A percentile compares a stretch with the other conserved stretches of the same genome.
These are phyloP conservation scores for Knoxia roxburghii DNA, from an alignment of 257 asterid species.

Conservation along the genomic window DNA sequence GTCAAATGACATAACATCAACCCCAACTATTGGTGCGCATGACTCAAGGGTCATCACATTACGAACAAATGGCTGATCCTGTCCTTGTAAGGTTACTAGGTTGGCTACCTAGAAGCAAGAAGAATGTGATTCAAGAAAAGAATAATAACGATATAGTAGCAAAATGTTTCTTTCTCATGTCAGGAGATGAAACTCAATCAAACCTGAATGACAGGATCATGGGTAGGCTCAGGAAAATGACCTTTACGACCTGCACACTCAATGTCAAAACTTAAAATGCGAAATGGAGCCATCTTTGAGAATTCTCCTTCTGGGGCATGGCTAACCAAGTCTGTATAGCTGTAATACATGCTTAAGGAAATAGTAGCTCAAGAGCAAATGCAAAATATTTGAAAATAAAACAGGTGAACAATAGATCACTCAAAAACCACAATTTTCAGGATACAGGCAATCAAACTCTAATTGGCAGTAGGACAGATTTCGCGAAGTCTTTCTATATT, in stretches of 20 bases:
- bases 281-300: conserved; percentile 99
- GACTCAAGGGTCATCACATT: conserved; percentile 97
- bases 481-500: conserved; percentile 54
- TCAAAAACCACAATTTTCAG: conserved; percentile 23
- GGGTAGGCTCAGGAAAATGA: conserved; percentile 91
- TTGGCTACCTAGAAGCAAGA: conserved; percentile 67
- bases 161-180: conserved; percentile 4
- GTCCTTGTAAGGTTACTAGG: conserved; percentile 91
- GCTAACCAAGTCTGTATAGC: conserved; percentile 77
- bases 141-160: too few relatives aligned
- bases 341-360: conserved; percentile 46
- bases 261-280: conserved; percentile 93
- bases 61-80: conserved; percentile 81
- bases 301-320: conserved; percentile 92
- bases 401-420: too few relatives aligned
- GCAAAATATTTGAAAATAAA: not conserved
- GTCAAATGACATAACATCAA: conserved; percentile 94
- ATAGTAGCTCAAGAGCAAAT: conserved; percentile 12
- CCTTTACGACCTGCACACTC: conserved; percentile 99
- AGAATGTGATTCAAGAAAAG: conserved; percentile 21
- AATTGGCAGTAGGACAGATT: conserved; percentile 69
- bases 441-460: conserved; percentile 97
- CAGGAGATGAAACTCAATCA: not conserved
- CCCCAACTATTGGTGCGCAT: conserved; percentile 96
- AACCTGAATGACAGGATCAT: conserved; percentile 99